Base-by-base conservation (phyloP, 1,284 basidiomycete genomes). In the Melampsora americana region DNA sequence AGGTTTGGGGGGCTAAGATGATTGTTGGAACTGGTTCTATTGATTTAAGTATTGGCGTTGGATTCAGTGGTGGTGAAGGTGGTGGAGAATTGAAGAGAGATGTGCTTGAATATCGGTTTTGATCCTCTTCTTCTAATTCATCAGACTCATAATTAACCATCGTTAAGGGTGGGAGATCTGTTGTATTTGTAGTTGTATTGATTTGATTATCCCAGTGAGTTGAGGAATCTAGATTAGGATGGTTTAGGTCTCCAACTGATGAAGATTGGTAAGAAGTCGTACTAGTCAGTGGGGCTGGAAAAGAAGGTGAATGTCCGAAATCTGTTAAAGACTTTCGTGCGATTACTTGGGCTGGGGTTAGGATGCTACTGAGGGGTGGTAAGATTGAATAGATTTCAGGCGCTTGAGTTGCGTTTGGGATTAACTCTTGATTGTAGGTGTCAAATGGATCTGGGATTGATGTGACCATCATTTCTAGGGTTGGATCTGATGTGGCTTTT, bases 371-470 rank as follows among this genome's bases (percentile, higher is more conserved):
- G 5, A 75, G 44, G 7, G 73, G 73, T 28, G 66, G 35, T 5
- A 75, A 42, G 32, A 75, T 75, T 26, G 73, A 75, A 61, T 75
- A 75, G 26, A 75, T 75, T 32, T 75, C 73, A 6, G 73, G 73
- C 42, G 30, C 56, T 11, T 48, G 35, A 20, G 39, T 42, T 42
- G 23, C 6, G 23, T 61, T 32, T 1, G 42, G 32, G 11, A 32
- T 50, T 1, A 6, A 42, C 9, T 32, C 16, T 39, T 39, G 69
- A 5, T 78, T 78, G 73, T 83, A 84, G 35, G 80, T 80, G 66
- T 82, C 79, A 68, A 84, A 84, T 0, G 84, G 84, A 68, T 84
- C 84, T 0, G 84, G 83, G 26, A 84, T 83, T 28, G 80, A 77
- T 9, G 82, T 77, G 5, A 83, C 79, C 80, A 84, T 81, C 53